These are phyloP conservation scores for Tetratostichococcus sp. DNA, from an alignment of 139 green algal species.

Conservation along the genomic window DNA sequence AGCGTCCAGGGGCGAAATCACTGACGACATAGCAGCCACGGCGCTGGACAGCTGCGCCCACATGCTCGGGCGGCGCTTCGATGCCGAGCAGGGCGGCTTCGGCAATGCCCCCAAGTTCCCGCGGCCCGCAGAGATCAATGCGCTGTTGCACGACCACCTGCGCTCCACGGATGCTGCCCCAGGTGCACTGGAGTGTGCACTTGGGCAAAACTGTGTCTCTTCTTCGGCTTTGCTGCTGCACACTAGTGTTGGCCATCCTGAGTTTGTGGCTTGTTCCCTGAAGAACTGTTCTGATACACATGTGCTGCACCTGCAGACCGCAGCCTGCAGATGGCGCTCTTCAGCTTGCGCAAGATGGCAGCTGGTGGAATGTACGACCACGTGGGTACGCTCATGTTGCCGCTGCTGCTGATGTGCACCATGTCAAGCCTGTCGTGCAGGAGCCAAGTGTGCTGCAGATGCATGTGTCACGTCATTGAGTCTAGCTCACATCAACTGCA, in stretches of 20 bases:
- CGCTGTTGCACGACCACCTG: constrained; percentile 46
- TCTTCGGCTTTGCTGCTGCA: too few species aligned
- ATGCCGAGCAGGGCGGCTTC: constrained; percentile 70
- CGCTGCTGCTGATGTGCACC: too few species aligned
- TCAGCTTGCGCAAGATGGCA: constrained; percentile 69
- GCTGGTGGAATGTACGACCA: constrained; percentile 81
- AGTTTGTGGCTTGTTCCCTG: too few species aligned
- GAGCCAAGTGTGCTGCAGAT: too few species aligned
- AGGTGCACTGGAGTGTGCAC: too few species aligned
- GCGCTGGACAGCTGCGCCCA: constrained; percentile 33
- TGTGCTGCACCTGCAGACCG: constrained; percentile 7
- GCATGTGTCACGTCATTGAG: too few species aligned
- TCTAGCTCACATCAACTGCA: constrained; percentile 2
- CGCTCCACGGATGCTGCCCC: background rate
- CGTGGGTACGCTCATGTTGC: constrained; percentile 45
- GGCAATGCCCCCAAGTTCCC: constrained; percentile 87
- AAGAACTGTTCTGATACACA: too few species aligned
- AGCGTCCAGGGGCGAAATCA: constrained; percentile 12
- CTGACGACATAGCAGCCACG: background rate
- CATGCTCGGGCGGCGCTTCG: constrained; percentile 51
- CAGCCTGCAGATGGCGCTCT: constrained; percentile 47
- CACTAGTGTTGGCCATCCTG: too few species aligned
- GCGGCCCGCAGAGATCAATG: constrained; percentile 74
- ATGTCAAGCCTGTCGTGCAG: too few species aligned
- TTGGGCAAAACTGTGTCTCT: too few species aligned